Evolutionary conservation across 768 basidiomycete genomes (phyloP).

Genomic region (Russula brevipes): DNA sequence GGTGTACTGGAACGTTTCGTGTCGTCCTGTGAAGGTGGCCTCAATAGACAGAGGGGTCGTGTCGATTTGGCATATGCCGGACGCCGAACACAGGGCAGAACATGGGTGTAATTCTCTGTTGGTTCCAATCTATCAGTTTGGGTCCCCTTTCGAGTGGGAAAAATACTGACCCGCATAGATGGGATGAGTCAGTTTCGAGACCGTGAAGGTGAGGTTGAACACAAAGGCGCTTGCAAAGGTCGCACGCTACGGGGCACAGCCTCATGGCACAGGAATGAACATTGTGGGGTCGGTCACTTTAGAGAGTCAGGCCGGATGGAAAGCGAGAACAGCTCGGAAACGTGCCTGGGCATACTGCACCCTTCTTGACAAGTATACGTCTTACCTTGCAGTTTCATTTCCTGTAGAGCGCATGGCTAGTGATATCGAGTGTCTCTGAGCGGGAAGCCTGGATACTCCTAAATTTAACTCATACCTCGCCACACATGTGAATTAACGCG

Average conservation of each 20-base stretch:
- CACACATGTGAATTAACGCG: constrained; percentile 50
- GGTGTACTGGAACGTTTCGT: constrained; percentile 60
- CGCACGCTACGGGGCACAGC: constrained; percentile 50
- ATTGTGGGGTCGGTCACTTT: constrained; percentile 42
- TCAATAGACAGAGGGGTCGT: constrained; percentile 54
- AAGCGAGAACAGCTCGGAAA: not conserved
- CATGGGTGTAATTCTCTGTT: constrained; percentile 51
- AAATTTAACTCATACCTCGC: constrained; percentile 36
- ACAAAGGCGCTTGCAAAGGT: constrained; percentile 54
- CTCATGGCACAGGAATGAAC: constrained; percentile 48
- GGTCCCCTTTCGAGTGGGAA: not conserved
- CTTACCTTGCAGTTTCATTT: constrained; percentile 2
- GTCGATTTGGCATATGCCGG: constrained; percentile 55
- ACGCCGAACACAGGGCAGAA: constrained; percentile 37
- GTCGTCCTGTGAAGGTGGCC: constrained; percentile 54
- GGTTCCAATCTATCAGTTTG: not conserved
- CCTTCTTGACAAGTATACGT: constrained; percentile 15
- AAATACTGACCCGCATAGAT: constrained; percentile 52
- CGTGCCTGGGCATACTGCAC: constrained; percentile 19
- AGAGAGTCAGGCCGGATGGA: not conserved
- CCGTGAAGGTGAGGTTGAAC: constrained; percentile 50
- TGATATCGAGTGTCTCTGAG: not conserved
- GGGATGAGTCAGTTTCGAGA: constrained; percentile 36
- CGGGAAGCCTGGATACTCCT: not conserved
- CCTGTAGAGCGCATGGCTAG: constrained; percentile 21